Evolutionary conservation across 2,329 filamentous ascomycete species (phyloP), one percentile per base, ranked within the genome.

Genomic region (Aspergillus ibericus): DNA sequence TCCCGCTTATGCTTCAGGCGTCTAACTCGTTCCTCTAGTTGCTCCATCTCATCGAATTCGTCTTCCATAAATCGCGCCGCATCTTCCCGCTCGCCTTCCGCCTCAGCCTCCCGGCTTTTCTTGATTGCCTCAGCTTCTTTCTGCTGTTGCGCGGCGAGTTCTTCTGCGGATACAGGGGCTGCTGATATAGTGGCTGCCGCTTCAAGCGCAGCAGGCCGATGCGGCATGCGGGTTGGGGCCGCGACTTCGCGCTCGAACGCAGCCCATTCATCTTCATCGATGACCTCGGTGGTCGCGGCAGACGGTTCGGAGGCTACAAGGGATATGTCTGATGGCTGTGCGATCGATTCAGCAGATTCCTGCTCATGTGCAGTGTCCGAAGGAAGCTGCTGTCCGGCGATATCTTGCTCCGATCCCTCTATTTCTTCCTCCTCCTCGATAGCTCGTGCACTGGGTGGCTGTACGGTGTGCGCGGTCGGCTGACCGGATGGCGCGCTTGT

Each of bases 181-280:
- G 88, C 89, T 1, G 83, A 87, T 63, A 92, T 91, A 2, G 86
- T 84, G 6, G 85, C 86, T 58, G 83, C 67, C 1, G 74, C 68
- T 5, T 70, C 60, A 52, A 76, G 56, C 4, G 72, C 71, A 38
- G 71, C 67, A 20, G 70, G 69, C 20, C 67, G 62, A 44, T 75
- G 68, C 15, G 66, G 68, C 44, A 63, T 61, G 56, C 73, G 73
- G 8, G 75, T 74, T 51, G 77, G 73, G 40, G 72, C 77, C 7
- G 86, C 88, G 56, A 96, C 87, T 55, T 96, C 91, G 2, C 90
- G 89, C 72, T 96, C 89, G 70, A 96, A 96, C 8, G 91, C 90
- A 1, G 90, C 89, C 90, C 90, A 95, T 75, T 95, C 90, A 55
- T 88, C 85, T 69, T 96, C 91, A 70, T 93, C 86, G 8, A 91